Base-by-base conservation (phyloP, 306 rosid genomes). In the Citrullus colocynthis region DNA sequence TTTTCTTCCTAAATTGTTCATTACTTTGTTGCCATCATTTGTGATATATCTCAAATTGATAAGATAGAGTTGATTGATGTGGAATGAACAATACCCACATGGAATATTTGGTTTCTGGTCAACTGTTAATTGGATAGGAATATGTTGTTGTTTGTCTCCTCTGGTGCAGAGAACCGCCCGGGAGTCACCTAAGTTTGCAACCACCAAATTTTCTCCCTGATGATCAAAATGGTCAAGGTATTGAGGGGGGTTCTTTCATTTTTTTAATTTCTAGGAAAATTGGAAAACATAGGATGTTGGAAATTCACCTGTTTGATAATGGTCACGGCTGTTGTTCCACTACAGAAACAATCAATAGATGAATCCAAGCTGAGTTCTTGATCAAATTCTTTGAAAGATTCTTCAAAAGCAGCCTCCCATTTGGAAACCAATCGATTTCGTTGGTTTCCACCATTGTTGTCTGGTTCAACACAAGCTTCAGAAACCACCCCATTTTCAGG, bases 161-260 rank as follows among this genome's bases (percentile, higher is more conserved):
- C 88, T 96, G 12, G 90, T 92, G 72, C 96, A 89, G 71, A 96
- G 96, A 85, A 96, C 83, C 0, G 99, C 99, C 6, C 99, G 96
- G 78, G 98, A 92, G 76, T 96, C 99, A 1, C 99, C 99, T 85
- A 92, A 76, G 84, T 91, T 96, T 69, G 93, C 96, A 74, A 96
- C 80, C 48, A 92, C 85, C 82, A 96, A 74, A 66, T 82, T 84
- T 24, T 87, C 92, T 51, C 91, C 93, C 99, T 96, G 89, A 81
- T 64, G 18, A 59, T 81, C 61, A 70, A 62, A 63, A 66, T 24
- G 2, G 14, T 9, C 41, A 48, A 45, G 20, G 51, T 5, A 71
- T 28, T 14, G n/a, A 15, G 37, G 0, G 11, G 3, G 32, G 39
- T 3, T 61, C 30, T 30, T 34, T 2, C 0, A 15, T 32, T 32